Evolutionary conservation across 148 eudicot genomes (phyloP).

Genomic region (Rhododendron vialii): DNA sequence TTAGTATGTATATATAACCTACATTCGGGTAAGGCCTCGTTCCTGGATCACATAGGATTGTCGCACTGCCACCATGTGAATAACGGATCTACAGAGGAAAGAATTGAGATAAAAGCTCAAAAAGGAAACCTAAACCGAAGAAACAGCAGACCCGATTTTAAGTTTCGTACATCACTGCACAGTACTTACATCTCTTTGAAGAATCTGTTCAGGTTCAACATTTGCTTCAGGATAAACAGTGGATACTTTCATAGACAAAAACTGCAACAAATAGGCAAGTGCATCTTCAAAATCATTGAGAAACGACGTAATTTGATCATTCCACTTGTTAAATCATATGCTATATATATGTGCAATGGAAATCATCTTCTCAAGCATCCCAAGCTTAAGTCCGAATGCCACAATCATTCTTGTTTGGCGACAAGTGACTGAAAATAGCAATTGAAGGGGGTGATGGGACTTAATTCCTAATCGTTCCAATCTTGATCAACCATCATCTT

Average conservation of each 20-base stretch:
- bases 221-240: constrained; percentile 13
- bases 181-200: constrained; percentile 11
- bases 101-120: background rate
- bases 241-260: constrained; percentile 12
- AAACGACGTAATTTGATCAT: background rate
- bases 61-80: constrained; percentile 8
- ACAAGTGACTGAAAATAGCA: background rate
- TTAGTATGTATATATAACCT: background rate
- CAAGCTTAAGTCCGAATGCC: background rate
- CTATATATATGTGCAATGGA: background rate
- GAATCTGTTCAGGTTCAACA: constrained; percentile 1
- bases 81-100: constrained; percentile 10
- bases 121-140: background rate
- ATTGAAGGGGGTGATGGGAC: background rate
- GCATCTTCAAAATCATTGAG: background rate
- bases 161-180: background rate
- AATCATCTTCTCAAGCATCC: background rate
- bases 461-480: background rate
- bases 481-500: background rate
- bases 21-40: background rate
- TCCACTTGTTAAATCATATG: background rate
- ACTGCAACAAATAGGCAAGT: constrained; percentile 1
- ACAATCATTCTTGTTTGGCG: background rate
- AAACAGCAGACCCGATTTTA: background rate
- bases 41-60: constrained; percentile 3